Evolutionary conservation across 352 stramenopile genomes (phyloP).

Genomic region (Pythium sp.): DNA sequence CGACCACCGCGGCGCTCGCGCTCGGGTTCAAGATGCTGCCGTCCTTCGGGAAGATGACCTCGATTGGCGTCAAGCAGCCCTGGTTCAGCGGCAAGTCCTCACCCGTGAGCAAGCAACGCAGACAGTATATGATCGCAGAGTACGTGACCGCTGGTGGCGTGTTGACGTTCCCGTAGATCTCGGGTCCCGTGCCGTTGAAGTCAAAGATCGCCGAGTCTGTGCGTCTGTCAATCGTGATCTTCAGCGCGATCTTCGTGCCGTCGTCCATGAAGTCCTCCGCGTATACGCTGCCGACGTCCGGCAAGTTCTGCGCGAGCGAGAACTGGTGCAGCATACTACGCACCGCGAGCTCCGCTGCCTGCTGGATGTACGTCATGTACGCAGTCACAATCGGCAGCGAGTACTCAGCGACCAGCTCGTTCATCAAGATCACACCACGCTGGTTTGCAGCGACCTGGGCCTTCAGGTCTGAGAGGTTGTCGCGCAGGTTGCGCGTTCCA

Average conservation of each 20-base stretch:
- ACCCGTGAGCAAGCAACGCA: conserved; percentile 93
- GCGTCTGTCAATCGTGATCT: conserved; percentile 93
- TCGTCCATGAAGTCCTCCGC: conserved; percentile 99
- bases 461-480: conserved; percentile 97
- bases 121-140: conserved; percentile 98
- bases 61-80: conserved; percentile 95
- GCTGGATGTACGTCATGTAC: conserved; percentile 99
- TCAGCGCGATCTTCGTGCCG: conserved; percentile 95
- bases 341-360: conserved; percentile 94
- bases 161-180: conserved; percentile 99
- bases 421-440: conserved; percentile 94
- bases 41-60: conserved; percentile 93
- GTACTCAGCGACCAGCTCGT: conserved; percentile 95
- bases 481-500: conserved; percentile 95
- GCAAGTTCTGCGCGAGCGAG: conserved; percentile 71
- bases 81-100: conserved; percentile 98
- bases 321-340: conserved; percentile 95
- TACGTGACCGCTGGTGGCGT: conserved; percentile 97
- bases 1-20: conserved; percentile 94
- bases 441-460: conserved; percentile 99
- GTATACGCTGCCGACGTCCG: conserved; percentile 82
- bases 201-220: conserved; percentile 94
- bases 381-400: conserved; percentile 92
- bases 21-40: conserved; percentile 96
- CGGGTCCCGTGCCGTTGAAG: conserved; percentile 95